Conservation (phyloP, 805 yeast species). For the Candida montana region DNA sequence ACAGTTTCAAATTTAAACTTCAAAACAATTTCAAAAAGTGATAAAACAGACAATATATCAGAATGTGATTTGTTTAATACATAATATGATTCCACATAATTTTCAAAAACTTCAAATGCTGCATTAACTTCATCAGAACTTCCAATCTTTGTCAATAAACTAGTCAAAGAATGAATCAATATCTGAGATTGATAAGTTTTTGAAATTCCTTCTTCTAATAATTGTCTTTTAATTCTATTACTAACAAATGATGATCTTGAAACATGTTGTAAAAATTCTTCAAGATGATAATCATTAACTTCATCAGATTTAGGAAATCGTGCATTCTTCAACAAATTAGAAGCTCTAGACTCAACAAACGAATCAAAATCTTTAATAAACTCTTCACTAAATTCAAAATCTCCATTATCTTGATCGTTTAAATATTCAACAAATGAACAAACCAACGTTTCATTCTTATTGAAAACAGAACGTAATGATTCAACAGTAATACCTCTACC, state of each 20-base stretch:
- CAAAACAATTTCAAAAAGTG: conserved; percentile 11
- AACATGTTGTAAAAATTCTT: conserved; percentile 30
- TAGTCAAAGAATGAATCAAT: conserved; percentile 32
- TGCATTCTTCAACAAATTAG: conserved; percentile 19
- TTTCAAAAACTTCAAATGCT: conserved; percentile 35
- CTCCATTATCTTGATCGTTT: neutral
- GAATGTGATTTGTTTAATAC: conserved; percentile 29
- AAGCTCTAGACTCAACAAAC: conserved; percentile 13
- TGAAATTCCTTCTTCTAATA: conserved; percentile 30
- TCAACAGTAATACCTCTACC: neutral
- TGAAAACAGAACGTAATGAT: conserved; percentile 7
- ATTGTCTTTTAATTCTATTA: conserved; percentile 13
- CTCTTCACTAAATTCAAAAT: neutral
- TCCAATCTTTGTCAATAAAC: conserved; percentile 23
- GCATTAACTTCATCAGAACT: conserved; percentile 24
- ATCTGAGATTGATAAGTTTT: conserved; percentile 42
- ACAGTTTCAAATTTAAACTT: conserved; percentile 9
- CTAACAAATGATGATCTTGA: conserved; percentile 14
- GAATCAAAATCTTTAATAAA: conserved; percentile 6
- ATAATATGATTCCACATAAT: conserved; percentile 34
- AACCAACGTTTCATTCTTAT: conserved; percentile 11
- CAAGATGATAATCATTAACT: conserved; percentile 23
- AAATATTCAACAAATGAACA: conserved; percentile 1
- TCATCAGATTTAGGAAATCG: conserved; percentile 43
- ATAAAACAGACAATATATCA: conserved; percentile 32